phyloP scores from a whole-genome alignment of 768 basidiomycete species.

The Strobilomyces confusus region DNA sequence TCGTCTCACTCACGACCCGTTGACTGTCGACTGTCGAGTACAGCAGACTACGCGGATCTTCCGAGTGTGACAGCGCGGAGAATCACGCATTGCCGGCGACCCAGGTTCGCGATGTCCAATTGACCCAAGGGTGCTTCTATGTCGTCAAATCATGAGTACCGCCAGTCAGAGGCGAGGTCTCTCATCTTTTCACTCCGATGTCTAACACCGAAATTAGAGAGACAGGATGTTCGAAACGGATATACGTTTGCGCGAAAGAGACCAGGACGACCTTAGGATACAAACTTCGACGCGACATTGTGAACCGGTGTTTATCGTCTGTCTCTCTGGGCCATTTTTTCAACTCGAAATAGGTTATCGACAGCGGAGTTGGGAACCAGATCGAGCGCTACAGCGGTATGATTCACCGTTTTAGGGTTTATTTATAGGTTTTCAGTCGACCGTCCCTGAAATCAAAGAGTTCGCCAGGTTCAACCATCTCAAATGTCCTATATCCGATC shows the following conservation, averaged over 20 bases:
- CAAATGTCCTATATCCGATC: conserved; percentile 45
- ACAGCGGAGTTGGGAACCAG: conserved; percentile 59
- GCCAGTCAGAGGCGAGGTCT: conserved; percentile 32
- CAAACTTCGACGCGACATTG: conserved; percentile 49
- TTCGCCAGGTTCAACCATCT: conserved; percentile 51
- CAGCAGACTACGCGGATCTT: conserved; percentile 51
- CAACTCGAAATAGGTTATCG: conserved; percentile 53
- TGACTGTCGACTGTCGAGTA: conserved; percentile 3
- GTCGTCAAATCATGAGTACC: conserved; percentile 37
- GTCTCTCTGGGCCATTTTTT: background rate
- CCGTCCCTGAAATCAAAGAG: conserved; percentile 48
- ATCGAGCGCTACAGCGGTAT: conserved; percentile 62
- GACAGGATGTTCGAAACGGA: conserved; percentile 47
- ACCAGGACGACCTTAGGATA: no score
- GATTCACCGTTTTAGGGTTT: no score
- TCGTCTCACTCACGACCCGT: no score
- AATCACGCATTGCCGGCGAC: conserved; percentile 36
- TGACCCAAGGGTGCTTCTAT: conserved; percentile 40
- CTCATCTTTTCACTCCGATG: conserved; percentile 13
- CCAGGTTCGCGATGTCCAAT: conserved; percentile 46
- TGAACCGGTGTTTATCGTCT: conserved; percentile 15
- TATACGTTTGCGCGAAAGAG: no score
- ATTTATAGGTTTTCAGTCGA: no score
- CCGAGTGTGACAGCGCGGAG: conserved; percentile 41
- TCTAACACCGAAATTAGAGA: conserved; percentile 35